These are phyloP conservation scores for Nakazawaea laoshanensis DNA, from an alignment of 805 yeast species.

Conservation along the genomic window DNA sequence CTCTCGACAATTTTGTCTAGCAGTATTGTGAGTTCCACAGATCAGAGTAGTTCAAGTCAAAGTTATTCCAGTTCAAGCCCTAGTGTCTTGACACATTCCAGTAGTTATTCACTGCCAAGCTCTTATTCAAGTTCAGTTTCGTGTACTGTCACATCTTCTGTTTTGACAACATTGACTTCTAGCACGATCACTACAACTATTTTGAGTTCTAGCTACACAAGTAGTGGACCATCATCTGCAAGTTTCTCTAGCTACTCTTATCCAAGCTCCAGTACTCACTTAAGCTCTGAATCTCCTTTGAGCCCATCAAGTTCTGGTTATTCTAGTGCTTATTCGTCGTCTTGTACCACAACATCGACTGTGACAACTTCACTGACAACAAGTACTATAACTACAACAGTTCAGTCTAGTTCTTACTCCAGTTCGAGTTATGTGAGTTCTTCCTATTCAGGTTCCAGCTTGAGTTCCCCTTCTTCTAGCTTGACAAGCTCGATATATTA, in stretches of 20 bases:
- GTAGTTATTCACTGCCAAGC: no score
- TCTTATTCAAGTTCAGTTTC: conserved; percentile 1
- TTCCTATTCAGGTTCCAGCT: not conserved
- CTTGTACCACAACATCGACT: not conserved
- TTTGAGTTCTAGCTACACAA: no score
- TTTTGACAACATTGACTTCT: no score
- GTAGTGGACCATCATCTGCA: conserved; percentile 1
- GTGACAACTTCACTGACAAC: conserved; percentile 1
- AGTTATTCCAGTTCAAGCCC: not conserved
- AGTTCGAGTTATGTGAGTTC: not conserved
- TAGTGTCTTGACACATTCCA: not conserved
- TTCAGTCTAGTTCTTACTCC: conserved; percentile 2
- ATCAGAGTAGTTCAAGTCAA: not conserved
- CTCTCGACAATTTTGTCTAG: conserved; percentile 3
- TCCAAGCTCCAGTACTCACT: not conserved
- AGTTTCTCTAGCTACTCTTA: not conserved
- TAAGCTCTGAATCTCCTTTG: not conserved
- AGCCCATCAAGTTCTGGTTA: conserved; percentile 2
- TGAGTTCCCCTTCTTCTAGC: not conserved
- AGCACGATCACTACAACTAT: not conserved
- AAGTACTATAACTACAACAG: no score
- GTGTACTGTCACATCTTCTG: not conserved
- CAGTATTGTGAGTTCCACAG: not conserved
- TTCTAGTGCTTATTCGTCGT: conserved; percentile 1
- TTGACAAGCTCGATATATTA: no score